A percentile compares a stretch with the other conserved stretches of the same genome.
These are phyloP conservation scores for Tolypocladium tropicale DNA, from an alignment of 2,329 filamentous ascomycete genomes.

Conservation along the genomic window DNA sequence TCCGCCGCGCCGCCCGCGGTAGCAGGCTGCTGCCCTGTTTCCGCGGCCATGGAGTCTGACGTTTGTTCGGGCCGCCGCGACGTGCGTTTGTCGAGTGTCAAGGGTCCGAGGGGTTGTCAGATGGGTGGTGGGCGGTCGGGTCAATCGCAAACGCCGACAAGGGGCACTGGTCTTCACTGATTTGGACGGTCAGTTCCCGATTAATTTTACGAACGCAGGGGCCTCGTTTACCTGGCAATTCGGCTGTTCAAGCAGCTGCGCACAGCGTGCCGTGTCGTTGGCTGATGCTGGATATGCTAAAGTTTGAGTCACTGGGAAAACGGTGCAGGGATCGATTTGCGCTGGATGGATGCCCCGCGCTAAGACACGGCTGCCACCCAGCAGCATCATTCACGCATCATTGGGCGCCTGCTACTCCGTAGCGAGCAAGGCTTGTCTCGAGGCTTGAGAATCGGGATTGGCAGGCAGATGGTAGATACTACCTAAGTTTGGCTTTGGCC, in stretches of 20 bases:
- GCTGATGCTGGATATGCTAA: conserved; percentile 4
- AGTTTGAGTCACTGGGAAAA: conserved; percentile 24
- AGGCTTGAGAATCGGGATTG: too few species aligned
- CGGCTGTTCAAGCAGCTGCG: neutral
- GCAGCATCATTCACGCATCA: neutral
- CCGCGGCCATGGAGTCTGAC: conserved; percentile 18
- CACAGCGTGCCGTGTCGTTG: conserved; percentile 1
- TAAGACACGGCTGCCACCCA: conserved; percentile 8
- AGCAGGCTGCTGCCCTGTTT: conserved; percentile 19
- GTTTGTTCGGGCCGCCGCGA: neutral
- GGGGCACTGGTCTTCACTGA: neutral
- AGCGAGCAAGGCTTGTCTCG: neutral
- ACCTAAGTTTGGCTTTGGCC: too few species aligned
- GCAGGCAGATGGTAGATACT: too few species aligned
- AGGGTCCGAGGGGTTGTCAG: neutral
- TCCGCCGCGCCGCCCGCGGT: conserved; percentile 13
- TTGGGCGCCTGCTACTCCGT: neutral
- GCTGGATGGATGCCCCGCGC: conserved; percentile 19
- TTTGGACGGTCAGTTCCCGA: neutral
- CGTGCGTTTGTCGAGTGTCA: neutral
- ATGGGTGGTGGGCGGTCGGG: neutral
- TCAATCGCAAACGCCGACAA: neutral
- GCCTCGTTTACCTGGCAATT: neutral
- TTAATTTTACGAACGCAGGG: too few species aligned
- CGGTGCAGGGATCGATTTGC: conserved; percentile 7